These are phyloP conservation scores for Penicillium sp. DNA, from an alignment of 2,329 filamentous ascomycete genomes.

Conservation along the genomic window DNA sequence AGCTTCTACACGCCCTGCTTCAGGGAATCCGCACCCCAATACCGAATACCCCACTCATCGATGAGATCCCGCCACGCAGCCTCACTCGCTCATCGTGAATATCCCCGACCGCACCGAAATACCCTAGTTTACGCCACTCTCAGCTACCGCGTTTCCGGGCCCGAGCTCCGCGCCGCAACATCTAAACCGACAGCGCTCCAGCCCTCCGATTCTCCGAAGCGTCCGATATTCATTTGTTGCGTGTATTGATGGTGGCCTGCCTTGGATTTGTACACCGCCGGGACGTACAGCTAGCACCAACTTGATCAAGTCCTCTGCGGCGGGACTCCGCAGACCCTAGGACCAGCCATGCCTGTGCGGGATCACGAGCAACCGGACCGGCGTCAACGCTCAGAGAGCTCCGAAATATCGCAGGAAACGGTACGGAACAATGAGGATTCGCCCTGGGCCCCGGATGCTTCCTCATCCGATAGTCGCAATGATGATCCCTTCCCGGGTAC, in stretches of 20 bases:
- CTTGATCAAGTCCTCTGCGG: constrained; percentile 20
- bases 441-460: constrained; percentile 19
- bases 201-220: constrained; percentile 4
- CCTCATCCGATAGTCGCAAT: constrained; percentile 25
- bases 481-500: constrained; percentile 26
- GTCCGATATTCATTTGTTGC: constrained; percentile 1
- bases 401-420: constrained; percentile 40
- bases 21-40: background rate
- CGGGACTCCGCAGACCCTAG: constrained; percentile 17
- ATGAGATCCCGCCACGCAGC: constrained; percentile 4
- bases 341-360: constrained; percentile 32
- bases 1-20: constrained; percentile 3
- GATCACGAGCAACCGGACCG: constrained; percentile 32
- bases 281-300: constrained; percentile 19
- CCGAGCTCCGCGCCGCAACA: constrained; percentile 11
- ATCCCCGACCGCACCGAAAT: background rate
- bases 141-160: constrained; percentile 2
- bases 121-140: background rate
- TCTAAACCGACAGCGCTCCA: constrained; percentile 6
- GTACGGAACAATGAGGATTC: constrained; percentile 29
- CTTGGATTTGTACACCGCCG: constrained; percentile 6
- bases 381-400: constrained; percentile 41
- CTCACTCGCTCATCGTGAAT: background rate
- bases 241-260: constrained; percentile 24
- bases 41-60: constrained; percentile 2